Evolutionary conservation across 352 stramenopile species (phyloP).

Genomic region (Phytophthora crassamura): DNA sequence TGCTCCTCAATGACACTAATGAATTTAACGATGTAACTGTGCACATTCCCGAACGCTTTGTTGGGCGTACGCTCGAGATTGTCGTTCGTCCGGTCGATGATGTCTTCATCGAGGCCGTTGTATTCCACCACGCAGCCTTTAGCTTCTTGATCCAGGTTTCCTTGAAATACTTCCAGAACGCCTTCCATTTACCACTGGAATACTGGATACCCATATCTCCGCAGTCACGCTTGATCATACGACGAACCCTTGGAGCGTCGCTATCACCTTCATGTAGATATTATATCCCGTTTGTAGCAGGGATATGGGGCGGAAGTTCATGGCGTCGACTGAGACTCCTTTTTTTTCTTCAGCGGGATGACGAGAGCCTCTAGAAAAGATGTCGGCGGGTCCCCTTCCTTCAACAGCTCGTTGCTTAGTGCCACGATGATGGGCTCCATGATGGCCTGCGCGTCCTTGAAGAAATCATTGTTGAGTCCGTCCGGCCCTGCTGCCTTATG

Average conservation of each 20-base stretch:
- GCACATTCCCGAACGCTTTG: background rate
- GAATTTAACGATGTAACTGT: constrained; percentile 1
- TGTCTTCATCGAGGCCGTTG: background rate
- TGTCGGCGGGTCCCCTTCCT: too few species aligned
- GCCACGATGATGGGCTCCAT: too few species aligned
- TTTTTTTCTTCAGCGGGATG: too few species aligned
- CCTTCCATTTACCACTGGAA: constrained; percentile 8
- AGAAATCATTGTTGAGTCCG: too few species aligned
- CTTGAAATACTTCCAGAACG: constrained; percentile 17
- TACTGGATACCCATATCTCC: background rate
- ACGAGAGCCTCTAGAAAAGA: too few species aligned
- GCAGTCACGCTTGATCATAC: constrained; percentile 2
- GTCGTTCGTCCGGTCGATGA: constrained; percentile 1
- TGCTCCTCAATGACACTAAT: constrained; percentile 10
- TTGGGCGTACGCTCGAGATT: background rate
- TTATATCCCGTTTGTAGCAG: too few species aligned
- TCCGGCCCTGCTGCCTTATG: too few species aligned
- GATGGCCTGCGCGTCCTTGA: too few species aligned
- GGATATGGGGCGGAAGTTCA: too few species aligned
- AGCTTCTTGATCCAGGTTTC: background rate
- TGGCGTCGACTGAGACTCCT: too few species aligned
- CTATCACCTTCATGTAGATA: too few species aligned
- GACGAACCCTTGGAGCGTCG: background rate
- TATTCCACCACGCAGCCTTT: background rate
- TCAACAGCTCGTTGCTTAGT: too few species aligned